Base-by-base conservation (phyloP, 2,329 filamentous ascomycete genomes). In the Blastomyces parvus region DNA sequence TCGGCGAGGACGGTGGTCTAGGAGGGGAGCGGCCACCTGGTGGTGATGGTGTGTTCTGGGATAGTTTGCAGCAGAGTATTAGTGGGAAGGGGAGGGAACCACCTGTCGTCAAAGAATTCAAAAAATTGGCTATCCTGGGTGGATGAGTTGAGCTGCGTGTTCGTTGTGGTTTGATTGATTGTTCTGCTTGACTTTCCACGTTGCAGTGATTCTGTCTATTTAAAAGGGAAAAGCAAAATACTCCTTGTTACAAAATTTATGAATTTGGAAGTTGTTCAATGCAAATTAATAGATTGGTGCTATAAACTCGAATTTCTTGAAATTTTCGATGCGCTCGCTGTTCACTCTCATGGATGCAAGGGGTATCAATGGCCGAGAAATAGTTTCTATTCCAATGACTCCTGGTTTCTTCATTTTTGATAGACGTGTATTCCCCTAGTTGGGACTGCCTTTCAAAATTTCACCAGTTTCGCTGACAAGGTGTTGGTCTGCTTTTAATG, bases 401-500 rank as follows among this genome's bases (percentile, higher is more conserved):
- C 58, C 25, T 63, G 13, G 25, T 44, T 33, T 22, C 40, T 17
- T 63, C 11, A 17, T 38, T 38, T 30, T 36, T n/a, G 44, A 2
- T 13, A 8, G 33, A 40, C 14, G 27, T 30, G 25, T 13, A 61
- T 42, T 17, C 22, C 6, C 59, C 58, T 63, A 62, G 61, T 62
- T 68, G 42, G 64, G 70, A 64, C 48, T 30, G 30, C 69, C 66
- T 62, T 57, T 68, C 64, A 77, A 67, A 61, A 76, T 73, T 69
- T 83, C 78, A 17, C 88, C 88, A 62, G 84, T 82, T 72, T 86
- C 87, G 66, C 83, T 84, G 65, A 95, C 84, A 66, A 97, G 78
- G 72, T 87, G 87, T 73, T 93, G 84, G 19, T 93, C 84, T 4
- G 91, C 89, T 81, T 85, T 90, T 67, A 88, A 78, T 0, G 94